A percentile compares a stretch with the other conserved stretches of the same genome.
Conservation (phyloP, 2,329 filamentous ascomycete species). For the Monosporascus cannonballus region DNA sequence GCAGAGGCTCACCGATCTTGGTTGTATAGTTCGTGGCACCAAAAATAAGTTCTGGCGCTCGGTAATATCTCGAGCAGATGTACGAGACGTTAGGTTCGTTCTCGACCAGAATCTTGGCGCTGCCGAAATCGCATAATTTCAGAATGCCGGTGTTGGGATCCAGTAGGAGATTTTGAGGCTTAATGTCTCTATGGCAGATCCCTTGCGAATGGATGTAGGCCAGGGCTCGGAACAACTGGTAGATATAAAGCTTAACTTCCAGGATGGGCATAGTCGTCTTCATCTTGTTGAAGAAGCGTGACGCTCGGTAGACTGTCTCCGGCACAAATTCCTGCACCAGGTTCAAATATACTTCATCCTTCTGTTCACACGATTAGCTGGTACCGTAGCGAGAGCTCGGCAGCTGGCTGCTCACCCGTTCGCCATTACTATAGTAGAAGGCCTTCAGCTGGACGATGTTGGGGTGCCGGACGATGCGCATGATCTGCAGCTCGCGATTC, state of each 20-base stretch:
- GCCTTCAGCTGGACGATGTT: constrained; percentile 99
- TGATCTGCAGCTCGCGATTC: constrained; percentile 99
- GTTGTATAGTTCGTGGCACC: constrained; percentile 99
- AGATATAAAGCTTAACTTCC: constrained; percentile 98
- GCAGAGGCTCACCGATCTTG: constrained; percentile 77
- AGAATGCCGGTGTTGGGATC: constrained; percentile 87
- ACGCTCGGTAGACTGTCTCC: constrained; percentile 96
- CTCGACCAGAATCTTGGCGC: constrained; percentile 96
- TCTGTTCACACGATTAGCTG: constrained; percentile 42
- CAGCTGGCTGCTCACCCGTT: constrained; percentile 62
- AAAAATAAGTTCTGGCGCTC: constrained; percentile 95
- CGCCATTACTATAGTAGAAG: constrained; percentile 99
- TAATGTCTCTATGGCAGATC: constrained; percentile 98
- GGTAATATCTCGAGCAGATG: constrained; percentile 98
- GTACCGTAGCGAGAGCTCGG: constrained; percentile 1
- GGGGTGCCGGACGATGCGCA: constrained; percentile 97
- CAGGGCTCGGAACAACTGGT: constrained; percentile 96
- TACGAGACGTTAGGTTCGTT: constrained; percentile 99
- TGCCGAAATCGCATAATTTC: constrained; percentile 98
- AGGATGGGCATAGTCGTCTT: constrained; percentile 99
- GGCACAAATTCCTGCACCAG: constrained; percentile 97
- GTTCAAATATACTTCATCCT: constrained; percentile 98
- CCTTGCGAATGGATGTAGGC: constrained; percentile 99
- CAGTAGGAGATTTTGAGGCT: constrained; percentile 93
- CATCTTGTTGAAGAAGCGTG: constrained; percentile 99